These are phyloP conservation scores for Venturia pyrina DNA, from an alignment of 2,329 filamentous ascomycete species.

Conservation along the genomic window DNA sequence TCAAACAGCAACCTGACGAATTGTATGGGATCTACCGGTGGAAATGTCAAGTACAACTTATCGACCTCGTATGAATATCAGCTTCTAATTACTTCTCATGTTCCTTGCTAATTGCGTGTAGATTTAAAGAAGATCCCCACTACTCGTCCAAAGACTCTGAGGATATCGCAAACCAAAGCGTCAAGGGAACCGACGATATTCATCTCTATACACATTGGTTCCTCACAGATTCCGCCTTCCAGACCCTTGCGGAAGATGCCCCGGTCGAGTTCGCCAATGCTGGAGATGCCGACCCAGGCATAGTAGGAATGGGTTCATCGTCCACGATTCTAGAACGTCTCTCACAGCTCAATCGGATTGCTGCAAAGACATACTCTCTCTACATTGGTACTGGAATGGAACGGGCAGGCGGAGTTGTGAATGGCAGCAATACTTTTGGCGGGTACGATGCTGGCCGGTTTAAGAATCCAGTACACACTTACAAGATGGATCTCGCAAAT, in stretches of 20 bases:
- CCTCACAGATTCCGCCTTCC: constrained; percentile 27
- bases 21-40: constrained; percentile 25
- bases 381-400: constrained; percentile 34
- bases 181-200: constrained; percentile 25
- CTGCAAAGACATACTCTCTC: constrained; percentile 31
- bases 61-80: constrained; percentile 22
- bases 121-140: constrained; percentile 3
- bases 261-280: constrained; percentile 25
- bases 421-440: constrained; percentile 34
- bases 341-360: constrained; percentile 24
- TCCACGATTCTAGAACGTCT: constrained; percentile 32
- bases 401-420: constrained; percentile 30
- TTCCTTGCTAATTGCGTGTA: neutral
- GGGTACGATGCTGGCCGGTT: constrained; percentile 36
- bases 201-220: constrained; percentile 32
- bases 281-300: constrained; percentile 23
- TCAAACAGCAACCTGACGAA: constrained; percentile 24
- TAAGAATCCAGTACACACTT: constrained; percentile 22
- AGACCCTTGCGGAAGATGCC: constrained; percentile 25
- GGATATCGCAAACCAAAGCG: constrained; percentile 15
- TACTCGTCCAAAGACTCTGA: constrained; percentile 14
- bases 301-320: constrained; percentile 30
- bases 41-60: constrained; percentile 22
- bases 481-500: constrained; percentile 24
- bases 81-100: neutral